Evolutionary conservation across 2,329 filamentous ascomycete genomes (phyloP), one percentile per base, ranked within the genome.

Genomic region (Monosporascus sp.): DNA sequence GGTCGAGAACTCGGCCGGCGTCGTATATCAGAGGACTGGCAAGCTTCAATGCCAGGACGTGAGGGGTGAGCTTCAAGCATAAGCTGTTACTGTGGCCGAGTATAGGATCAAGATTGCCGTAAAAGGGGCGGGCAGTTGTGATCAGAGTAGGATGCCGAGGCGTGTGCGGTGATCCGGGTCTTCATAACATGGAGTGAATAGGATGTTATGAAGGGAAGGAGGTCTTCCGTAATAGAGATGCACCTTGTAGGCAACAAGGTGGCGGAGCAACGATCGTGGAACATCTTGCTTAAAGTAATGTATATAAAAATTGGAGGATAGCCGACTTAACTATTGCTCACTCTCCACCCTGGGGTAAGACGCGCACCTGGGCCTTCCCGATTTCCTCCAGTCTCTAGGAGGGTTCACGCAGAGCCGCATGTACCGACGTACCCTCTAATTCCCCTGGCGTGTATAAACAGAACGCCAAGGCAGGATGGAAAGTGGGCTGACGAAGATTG

Each of bases 201-300:
- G 20, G 43, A 31, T 26, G 43, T 19, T 46, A 46, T 46, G 20
- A 26, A 16, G 43, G 31, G 7, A 5, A 48, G 14, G 22, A 41
- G 20, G 40, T n/a, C n/a, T 26, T 22, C 8, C 16, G 35, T 38
- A n/a, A 41, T 26, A 20, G 44, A 47, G 22, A 27, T 27, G 17
- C 31, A 49, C 51, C n/a, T 17, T 24, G 46, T 31, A 49, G 47
- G 47, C 43, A 53, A 24, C 19, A 48, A 48, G 31, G 52, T 17
- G 52, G 52, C 52, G 48, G 41, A 53, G 52, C 48, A 50, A 53
- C 40, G 9, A 22, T 43, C 37, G 27, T 40, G 47, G 44, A 50
- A 31, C 46, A 50, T 41, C 26, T 48, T 40, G 27, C 26, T 50
- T 41, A 48, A 26, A 40, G 44, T 17, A 31, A n/a, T 37, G 20